Conservation (phyloP, 305 asterid species). For the Fraxinus floribunda region DNA sequence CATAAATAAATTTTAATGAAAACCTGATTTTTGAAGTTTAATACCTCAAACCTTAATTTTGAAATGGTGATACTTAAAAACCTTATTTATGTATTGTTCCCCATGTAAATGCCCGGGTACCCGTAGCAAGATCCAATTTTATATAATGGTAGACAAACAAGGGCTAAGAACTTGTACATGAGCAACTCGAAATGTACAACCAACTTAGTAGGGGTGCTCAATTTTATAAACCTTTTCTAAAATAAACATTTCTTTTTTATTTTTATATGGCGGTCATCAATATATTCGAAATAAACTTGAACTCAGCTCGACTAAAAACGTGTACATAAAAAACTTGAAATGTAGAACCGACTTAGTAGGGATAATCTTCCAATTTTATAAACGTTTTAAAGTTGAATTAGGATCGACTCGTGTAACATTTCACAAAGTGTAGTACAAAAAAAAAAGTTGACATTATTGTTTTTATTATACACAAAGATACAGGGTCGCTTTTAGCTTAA, state of each 20-base stretch:
- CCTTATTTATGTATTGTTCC: too few relatives aligned
- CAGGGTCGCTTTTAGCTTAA: slow-evolving; percentile 1
- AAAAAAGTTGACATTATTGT: neutral
- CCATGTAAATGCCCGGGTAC: too few relatives aligned
- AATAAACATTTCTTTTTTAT: neutral
- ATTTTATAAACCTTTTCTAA: neutral
- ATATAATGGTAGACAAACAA: too few relatives aligned
- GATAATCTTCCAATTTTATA: neutral
- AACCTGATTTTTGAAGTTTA: too few relatives aligned
- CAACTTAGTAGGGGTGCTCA: neutral
- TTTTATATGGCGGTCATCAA: neutral
- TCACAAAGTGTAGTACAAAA: neutral
- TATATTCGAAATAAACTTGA: neutral
- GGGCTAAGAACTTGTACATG: neutral
- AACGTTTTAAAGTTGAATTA: neutral
- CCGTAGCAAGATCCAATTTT: too few relatives aligned
- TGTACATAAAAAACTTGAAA: neutral
- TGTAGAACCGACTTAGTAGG: neutral
- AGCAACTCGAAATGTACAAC: neutral
- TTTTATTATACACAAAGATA: neutral
- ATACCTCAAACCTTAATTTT: too few relatives aligned
- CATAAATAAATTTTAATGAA: too few relatives aligned
- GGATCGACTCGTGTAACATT: neutral
- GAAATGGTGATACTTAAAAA: too few relatives aligned
- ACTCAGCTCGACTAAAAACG: neutral